Evolutionary conservation across 768 basidiomycete genomes (phyloP).

Genomic region (Mycena belliarum): DNA sequence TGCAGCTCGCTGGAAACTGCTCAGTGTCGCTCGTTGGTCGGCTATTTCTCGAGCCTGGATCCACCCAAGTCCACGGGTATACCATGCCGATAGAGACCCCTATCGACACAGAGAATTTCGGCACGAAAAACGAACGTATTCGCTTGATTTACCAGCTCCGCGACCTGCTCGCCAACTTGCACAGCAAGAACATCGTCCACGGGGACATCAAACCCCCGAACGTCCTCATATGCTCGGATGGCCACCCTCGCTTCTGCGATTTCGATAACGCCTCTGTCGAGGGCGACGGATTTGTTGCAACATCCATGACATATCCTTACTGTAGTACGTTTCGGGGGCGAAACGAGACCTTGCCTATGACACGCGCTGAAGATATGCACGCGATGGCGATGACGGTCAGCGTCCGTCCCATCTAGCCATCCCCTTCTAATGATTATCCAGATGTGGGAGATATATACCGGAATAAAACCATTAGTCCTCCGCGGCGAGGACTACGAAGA

Average conservation of each 20-base stretch:
- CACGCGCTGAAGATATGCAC: constrained; percentile 1
- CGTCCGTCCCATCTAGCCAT: not conserved
- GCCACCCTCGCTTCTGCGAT: not conserved
- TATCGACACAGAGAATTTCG: not conserved
- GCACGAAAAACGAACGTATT: not conserved
- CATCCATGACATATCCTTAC: not conserved
- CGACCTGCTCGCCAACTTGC: not conserved
- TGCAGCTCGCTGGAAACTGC: not conserved
- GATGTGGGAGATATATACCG: constrained; percentile 6
- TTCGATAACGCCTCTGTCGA: not conserved
- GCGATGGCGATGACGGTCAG: not conserved
- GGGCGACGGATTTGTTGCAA: not conserved
- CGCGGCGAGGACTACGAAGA: not conserved
- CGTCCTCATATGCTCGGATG: constrained; percentile 2
- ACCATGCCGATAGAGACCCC: not conserved
- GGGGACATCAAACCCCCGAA: constrained; percentile 4
- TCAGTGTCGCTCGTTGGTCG: not conserved
- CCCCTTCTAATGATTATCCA: not conserved
- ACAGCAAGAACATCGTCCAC: not conserved
- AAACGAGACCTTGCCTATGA: not conserved
- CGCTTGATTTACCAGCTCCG: not conserved
- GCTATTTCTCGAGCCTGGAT: not conserved
- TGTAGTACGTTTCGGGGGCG: not conserved
- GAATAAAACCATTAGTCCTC: not conserved
- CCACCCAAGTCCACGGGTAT: not conserved